phyloP scores from a whole-genome alignment of 2,329 filamentous ascomycete species.

The Penicillium crustosum region DNA sequence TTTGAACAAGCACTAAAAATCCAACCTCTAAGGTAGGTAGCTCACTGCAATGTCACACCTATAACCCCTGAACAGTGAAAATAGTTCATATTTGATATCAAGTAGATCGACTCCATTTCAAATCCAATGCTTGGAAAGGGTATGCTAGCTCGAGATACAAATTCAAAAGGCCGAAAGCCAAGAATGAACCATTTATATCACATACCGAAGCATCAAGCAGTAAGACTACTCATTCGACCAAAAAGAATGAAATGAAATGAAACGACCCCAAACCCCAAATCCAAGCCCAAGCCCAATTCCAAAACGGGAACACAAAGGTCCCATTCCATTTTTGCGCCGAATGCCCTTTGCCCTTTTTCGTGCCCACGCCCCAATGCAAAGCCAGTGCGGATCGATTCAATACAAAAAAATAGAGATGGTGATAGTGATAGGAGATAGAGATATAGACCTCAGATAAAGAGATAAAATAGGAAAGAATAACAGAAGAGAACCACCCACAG shows the following conservation, averaged over 20 bases:
- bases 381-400: neutral
- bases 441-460: neutral
- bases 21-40: neutral
- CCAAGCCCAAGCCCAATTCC: neutral
- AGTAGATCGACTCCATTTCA: neutral
- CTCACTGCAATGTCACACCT: neutral
- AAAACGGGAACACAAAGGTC: neutral
- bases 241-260: neutral
- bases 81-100: neutral
- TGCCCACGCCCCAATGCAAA: constrained; percentile 4
- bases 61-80: neutral
- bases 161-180: neutral
- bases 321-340: constrained; percentile 2
- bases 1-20: neutral
- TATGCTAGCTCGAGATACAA: neutral
- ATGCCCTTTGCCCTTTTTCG: neutral
- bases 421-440: neutral
- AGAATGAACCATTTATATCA: neutral
- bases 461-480: neutral
- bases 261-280: neutral
- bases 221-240: neutral
- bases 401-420: neutral
- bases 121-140: neutral
- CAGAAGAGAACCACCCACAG: neutral
- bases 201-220: neutral